Base-by-base conservation (phyloP, 2,329 filamentous ascomycete genomes). In the Beauveria rudraprayagi region DNA sequence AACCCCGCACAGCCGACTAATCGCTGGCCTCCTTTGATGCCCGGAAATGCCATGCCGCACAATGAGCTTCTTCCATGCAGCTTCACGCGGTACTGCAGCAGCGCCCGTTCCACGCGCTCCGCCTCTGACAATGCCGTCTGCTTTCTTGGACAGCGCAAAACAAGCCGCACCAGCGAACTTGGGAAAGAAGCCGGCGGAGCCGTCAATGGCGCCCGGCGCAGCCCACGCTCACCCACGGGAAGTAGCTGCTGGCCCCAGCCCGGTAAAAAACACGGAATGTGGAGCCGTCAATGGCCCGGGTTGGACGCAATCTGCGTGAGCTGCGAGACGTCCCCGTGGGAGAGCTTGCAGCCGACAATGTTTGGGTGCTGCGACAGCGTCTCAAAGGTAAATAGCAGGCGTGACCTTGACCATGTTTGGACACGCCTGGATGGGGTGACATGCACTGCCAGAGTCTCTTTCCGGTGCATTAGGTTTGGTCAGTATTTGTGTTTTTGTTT, bases 271-370 rank as follows among this genome's bases (percentile, higher is more conserved):
- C 80, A 65, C 77, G 79, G 74, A 88, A 88, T 52, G 79, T 73
- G 40, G 10, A 10, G 16, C 14, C 24, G 70, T 87, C 81, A 68
- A 88, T 85, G 53, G 76, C 69, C 69, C 0, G 85, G 85, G 66
- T 80, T 82, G 4, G 80, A 77, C 4, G 82, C 83, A 62, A 88
- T 80, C 69, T 87, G 81, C 5, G 81, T 77, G 69, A 87, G 84
- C 66, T 82, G 78, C n/a, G 84, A 86, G 52, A 88, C 78, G 68
- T 87, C 83, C 56, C 84, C 85, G 70, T 89, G 86, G 0, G 84
- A 88, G 66, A 89, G 81, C 73, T 89, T 89, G 73, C 83, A 86
- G 56, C 86, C 86, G 4, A 88, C 85, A 62, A 88, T 87, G 68
- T 88, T 88, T 34, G 82, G 78, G 69, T 88, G 85, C 60, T 78